Percentiles rank a stretch among this genome's conserved stretches.
These are phyloP conservation scores for Microsporum canis DNA, from an alignment of 2,329 filamentous ascomycete genomes.

Conservation along the genomic window DNA sequence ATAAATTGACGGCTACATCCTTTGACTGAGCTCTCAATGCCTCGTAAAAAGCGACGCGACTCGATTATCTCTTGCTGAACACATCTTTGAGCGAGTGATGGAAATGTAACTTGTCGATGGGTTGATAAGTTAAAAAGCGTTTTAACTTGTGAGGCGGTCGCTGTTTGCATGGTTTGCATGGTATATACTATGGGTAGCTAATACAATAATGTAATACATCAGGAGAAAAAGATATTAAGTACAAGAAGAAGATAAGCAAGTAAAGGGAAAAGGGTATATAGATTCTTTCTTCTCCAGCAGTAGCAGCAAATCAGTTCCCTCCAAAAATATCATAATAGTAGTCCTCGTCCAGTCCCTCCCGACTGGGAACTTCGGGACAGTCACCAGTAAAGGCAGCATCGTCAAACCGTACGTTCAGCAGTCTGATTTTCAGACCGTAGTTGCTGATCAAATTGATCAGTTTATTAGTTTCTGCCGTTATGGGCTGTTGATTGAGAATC, in stretches of 20 bases:
- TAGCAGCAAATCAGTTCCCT: slow-evolving; percentile 18
- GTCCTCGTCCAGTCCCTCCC: slow-evolving; percentile 79
- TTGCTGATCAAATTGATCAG: slow-evolving; percentile 74
- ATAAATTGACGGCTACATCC: background rate
- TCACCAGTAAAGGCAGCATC: slow-evolving; percentile 59
- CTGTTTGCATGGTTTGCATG: slow-evolving; percentile 3
- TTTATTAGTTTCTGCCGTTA: slow-evolving; percentile 92
- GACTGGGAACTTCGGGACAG: slow-evolving; percentile 63
- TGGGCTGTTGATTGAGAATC: slow-evolving; percentile 87
- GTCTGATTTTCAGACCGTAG: slow-evolving; percentile 82
- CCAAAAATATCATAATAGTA: slow-evolving; percentile 76
- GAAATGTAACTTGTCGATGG: background rate
- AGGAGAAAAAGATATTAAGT: background rate
- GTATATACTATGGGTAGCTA: background rate
- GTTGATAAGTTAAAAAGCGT: background rate
- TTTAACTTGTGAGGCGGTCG: background rate
- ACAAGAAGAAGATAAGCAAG: background rate
- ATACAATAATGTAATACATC: background rate
- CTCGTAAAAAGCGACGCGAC: background rate
- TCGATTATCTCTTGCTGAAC: background rate
- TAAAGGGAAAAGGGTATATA: slow-evolving; percentile 5
- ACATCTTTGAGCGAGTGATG: background rate
- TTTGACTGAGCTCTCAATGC: background rate
- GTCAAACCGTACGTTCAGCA: slow-evolving; percentile 85
- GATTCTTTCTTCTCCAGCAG: background rate